Conservation (phyloP, 257 asterid species). For the Sherardia arvensis region DNA sequence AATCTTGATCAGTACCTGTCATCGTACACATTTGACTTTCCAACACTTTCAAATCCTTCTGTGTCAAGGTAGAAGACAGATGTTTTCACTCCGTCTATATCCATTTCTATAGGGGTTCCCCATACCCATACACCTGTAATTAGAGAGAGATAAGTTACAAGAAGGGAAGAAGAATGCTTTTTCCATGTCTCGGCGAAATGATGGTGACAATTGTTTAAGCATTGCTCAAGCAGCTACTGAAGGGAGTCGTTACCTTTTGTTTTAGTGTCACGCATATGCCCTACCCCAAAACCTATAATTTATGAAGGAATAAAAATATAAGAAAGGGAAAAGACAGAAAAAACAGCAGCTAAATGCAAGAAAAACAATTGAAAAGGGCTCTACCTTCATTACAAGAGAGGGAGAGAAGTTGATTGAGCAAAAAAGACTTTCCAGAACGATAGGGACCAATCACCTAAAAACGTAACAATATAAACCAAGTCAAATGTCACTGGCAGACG, state of each 20-base stretch:
- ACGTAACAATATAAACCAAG: conserved; percentile 4
- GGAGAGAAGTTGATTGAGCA: conserved; percentile 96
- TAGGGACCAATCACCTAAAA: conserved; percentile 94
- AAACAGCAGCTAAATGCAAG: conserved; percentile 2
- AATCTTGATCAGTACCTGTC: conserved; percentile 51
- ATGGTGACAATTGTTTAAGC: neutral
- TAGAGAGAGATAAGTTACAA: neutral
- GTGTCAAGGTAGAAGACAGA: conserved; percentile 95
- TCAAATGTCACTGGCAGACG: neutral
- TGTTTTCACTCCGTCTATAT: conserved; percentile 72
- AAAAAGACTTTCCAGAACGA: conserved; percentile 97
- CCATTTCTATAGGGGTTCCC: conserved; percentile 78
- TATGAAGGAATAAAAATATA: neutral
- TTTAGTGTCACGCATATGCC: conserved; percentile 98
- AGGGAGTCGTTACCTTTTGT: conserved; percentile 62
- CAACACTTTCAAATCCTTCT: conserved; percentile 97
- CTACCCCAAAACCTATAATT: conserved; percentile 91
- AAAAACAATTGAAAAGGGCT: conserved; percentile 4
- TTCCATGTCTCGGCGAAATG: neutral
- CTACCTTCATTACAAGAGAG: conserved; percentile 95
- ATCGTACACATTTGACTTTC: conserved; percentile 95
- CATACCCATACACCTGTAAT: conserved; percentile 88
- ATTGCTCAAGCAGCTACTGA: conserved; percentile 2
- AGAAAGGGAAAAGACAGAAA: neutral
- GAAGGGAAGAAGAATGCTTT: neutral